These are phyloP conservation scores for Claviceps arundinis DNA, from an alignment of 2,329 filamentous ascomycete species.

Conservation along the genomic window DNA sequence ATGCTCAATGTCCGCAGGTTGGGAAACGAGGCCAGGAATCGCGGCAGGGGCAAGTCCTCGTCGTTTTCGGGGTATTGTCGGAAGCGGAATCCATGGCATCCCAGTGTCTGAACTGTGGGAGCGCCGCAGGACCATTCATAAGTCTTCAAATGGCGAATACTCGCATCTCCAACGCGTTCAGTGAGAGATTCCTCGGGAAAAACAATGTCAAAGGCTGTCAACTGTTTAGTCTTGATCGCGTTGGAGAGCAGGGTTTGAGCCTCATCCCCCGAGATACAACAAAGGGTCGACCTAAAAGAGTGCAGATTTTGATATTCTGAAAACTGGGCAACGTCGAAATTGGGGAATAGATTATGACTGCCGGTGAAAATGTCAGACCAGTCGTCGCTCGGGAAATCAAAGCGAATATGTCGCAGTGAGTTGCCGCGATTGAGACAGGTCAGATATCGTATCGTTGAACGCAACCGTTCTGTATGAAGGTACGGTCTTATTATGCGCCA, in stretches of 20 bases:
- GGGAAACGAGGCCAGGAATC: too few relatives aligned
- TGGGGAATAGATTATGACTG: background rate
- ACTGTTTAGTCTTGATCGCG: conserved; percentile 5
- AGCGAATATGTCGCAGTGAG: conserved; percentile 17
- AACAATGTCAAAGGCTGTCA: conserved; percentile 23
- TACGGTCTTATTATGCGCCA: too few relatives aligned
- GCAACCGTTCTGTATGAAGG: too few relatives aligned
- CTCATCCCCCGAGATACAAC: conserved; percentile 12
- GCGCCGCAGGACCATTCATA: conserved; percentile 24
- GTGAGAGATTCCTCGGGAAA: conserved; percentile 18
- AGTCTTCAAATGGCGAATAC: conserved; percentile 2
- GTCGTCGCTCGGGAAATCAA: conserved; percentile 12
- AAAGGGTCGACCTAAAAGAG: conserved; percentile 15
- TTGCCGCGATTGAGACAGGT: conserved; percentile 15
- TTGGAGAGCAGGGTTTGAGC: conserved; percentile 13
- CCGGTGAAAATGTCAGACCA: conserved; percentile 4
- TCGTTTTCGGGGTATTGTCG: conserved; percentile 5
- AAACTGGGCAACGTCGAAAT: background rate
- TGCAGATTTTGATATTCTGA: conserved; percentile 15
- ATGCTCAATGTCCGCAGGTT: conserved; percentile 18
- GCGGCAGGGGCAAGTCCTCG: too few relatives aligned
- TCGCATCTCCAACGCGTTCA: conserved; percentile 12
- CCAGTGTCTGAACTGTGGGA: conserved; percentile 19
- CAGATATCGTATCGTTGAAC: conserved; percentile 10
- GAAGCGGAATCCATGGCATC: conserved; percentile 23